Evolutionary conservation across 2,329 filamentous ascomycete species (phyloP).

Genomic region (Hirsutella rhossiliensis): DNA sequence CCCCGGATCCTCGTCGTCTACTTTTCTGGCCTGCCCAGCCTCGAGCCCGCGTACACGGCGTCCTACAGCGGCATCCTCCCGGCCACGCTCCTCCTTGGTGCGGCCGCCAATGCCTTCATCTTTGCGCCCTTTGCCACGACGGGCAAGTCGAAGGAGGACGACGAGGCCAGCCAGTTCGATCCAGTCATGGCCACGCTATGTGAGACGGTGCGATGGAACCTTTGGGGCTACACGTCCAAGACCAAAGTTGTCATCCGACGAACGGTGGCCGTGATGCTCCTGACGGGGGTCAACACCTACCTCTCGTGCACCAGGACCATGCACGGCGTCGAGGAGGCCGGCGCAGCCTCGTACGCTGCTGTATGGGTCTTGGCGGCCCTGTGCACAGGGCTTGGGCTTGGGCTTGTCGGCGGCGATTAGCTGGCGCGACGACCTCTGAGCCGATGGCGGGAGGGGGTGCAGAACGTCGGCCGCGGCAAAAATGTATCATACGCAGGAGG

Average conservation of each 20-base stretch:
- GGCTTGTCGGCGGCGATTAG: conserved; percentile 34
- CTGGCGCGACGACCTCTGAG: not conserved
- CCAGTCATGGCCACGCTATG: conserved; percentile 51
- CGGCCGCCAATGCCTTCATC: conserved; percentile 63
- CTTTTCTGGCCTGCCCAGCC: conserved; percentile 59
- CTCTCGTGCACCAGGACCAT: conserved; percentile 56
- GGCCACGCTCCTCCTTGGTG: conserved; percentile 45
- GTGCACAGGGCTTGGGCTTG: conserved; percentile 44
- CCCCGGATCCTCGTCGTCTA: conserved; percentile 61
- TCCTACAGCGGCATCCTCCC: conserved; percentile 50
- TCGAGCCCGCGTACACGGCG: conserved; percentile 55
- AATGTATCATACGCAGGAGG: no score
- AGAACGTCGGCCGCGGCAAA: not conserved
- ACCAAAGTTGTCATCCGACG: conserved; percentile 53
- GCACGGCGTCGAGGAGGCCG: conserved; percentile 54
- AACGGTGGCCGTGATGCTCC: conserved; percentile 45
- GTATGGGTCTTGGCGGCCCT: conserved; percentile 61
- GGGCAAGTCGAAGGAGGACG: conserved; percentile 34
- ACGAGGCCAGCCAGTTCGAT: conserved; percentile 43
- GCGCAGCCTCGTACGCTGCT: conserved; percentile 59
- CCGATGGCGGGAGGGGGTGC: not conserved
- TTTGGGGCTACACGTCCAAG: conserved; percentile 56
- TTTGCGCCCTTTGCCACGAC: conserved; percentile 56
- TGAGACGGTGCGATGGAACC: conserved; percentile 60
- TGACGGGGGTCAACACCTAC: conserved; percentile 47